Evolutionary conservation across 1,139 yeast species (phyloP).

Genomic region (Citeromyces hawaiiensis): DNA sequence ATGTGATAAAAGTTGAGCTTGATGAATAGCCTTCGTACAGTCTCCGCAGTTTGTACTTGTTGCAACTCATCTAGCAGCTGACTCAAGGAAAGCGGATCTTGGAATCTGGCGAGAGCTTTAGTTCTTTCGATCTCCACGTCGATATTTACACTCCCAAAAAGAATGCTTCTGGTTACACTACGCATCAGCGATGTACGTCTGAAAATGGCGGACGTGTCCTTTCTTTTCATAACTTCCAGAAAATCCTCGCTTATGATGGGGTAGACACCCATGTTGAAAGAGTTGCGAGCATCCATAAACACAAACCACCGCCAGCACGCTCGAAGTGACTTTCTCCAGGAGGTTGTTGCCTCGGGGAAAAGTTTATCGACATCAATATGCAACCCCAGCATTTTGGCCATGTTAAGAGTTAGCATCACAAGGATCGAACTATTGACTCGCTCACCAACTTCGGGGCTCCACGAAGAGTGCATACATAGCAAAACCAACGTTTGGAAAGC

Average conservation of each 20-base stretch:
- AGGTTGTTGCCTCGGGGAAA: not conserved
- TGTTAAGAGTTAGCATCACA: not conserved
- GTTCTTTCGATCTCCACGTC: not conserved
- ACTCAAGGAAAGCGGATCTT: not conserved
- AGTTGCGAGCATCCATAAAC: not conserved
- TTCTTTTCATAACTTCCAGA: not conserved
- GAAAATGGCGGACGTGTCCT: not conserved
- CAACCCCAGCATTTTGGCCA: not conserved
- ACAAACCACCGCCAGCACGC: not conserved
- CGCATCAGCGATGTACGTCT: not conserved
- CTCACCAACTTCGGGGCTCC: not conserved
- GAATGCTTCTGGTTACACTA: not conserved
- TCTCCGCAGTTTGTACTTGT: not conserved
- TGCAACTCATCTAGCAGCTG: not conserved
- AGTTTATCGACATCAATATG: not conserved
- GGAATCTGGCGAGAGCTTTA: not conserved
- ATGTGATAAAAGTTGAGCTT: not conserved
- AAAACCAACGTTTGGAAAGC: not conserved
- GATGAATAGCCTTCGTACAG: not conserved
- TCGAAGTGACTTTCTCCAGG: not conserved
- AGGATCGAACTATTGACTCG: not conserved
- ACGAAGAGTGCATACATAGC: not conserved
- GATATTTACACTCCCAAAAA: not conserved
- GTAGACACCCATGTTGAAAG: constrained; percentile 1
- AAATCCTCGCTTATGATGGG: not conserved